These are phyloP conservation scores for Tremella fuciformis DNA, from an alignment of 768 basidiomycete species.

Conservation along the genomic window DNA sequence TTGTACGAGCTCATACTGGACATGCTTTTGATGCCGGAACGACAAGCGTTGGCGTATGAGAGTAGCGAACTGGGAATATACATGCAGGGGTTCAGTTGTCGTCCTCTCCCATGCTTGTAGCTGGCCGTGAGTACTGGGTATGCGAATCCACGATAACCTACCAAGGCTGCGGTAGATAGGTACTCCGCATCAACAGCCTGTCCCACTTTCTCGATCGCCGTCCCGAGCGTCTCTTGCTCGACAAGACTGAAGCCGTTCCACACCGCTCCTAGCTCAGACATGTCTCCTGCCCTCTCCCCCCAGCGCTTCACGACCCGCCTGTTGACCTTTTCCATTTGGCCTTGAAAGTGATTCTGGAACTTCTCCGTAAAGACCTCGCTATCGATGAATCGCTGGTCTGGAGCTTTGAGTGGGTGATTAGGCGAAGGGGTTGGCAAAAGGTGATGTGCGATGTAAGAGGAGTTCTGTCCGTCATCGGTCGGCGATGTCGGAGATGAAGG, in stretches of 20 bases:
- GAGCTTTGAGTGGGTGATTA: conserved; percentile 79
- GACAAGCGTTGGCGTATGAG: conserved; percentile 92
- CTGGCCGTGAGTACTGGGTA: conserved; percentile 53
- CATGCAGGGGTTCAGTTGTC: conserved; percentile 93
- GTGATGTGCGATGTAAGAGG: conserved; percentile 51
- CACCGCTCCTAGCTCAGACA: conserved; percentile 84
- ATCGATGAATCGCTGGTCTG: conserved; percentile 93
- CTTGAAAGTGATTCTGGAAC: conserved; percentile 85
- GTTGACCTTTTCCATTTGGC: conserved; percentile 95
- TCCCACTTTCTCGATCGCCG: conserved; percentile 89
- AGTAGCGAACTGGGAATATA: conserved; percentile 87
- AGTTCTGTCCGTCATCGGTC: conserved; percentile 32
- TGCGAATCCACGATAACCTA: not conserved
- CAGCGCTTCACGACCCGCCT: conserved; percentile 87
- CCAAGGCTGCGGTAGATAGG: conserved; percentile 82
- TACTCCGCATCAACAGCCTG: conserved; percentile 94
- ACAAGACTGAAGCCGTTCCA: conserved; percentile 91
- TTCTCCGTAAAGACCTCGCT: conserved; percentile 94
- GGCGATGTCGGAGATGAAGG: conserved; percentile 32
- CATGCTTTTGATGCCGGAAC: conserved; percentile 96
- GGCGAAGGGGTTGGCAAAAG: conserved; percentile 81
- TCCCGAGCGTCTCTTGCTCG: conserved; percentile 57
- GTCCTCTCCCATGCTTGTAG: conserved; percentile 90
- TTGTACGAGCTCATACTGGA: conserved; percentile 96
- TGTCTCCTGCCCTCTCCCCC: conserved; percentile 86